Evolutionary conservation across 495 filamentous ascomycete species (phyloP), one percentile per base, ranked within the genome.

Genomic region (Penicillium crystallinum): DNA sequence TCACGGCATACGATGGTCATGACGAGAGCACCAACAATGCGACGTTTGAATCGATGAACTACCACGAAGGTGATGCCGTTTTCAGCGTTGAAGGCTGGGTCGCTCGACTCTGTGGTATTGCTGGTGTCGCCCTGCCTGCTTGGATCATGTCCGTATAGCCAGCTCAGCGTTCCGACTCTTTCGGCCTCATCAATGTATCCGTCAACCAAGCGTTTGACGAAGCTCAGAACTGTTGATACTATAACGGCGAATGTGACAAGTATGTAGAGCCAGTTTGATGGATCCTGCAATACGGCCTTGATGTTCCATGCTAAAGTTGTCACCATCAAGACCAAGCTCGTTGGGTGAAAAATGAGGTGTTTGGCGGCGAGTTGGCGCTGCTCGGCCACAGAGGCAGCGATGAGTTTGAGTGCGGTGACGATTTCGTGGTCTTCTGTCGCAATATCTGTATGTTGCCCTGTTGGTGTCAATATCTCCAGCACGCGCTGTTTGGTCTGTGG

Each of bases 311-410:
- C 58, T 4, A 83, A 30, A 5, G 76, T 22, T 2, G 61, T 17
- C 22, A 72, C 43, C 23, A 73, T 63, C 2, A 65, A 37, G 0
- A 73, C 58, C 0, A 82, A 63, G 35, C 65, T 64, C 29, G 74
- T 35, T 0, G 80, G 78, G 57, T 82, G 74, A 52, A 72, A 71
- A 34, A 88, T 66, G 7, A 89, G 58, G 41, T 72, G 59, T 7
- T 58, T 61, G 11, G 75, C 69, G n/a, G 84, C 76, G 6, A 68
- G 22, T 59, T 83, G 77, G 21, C 82, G 78, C 56, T 87, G 83
- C 56, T 88, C 82, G 12, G 82, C 81, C 44, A 89, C 70, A 34
- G 77, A 79, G 64, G 81, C 73, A 11, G 81, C 69, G 49, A 85
- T 68, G 9, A 85, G 75, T 30, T 68, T 68, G 15, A 84, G 68